Conservation (phyloP, 2,329 filamentous ascomycete genomes). For the Colletotrichum camelliae region DNA sequence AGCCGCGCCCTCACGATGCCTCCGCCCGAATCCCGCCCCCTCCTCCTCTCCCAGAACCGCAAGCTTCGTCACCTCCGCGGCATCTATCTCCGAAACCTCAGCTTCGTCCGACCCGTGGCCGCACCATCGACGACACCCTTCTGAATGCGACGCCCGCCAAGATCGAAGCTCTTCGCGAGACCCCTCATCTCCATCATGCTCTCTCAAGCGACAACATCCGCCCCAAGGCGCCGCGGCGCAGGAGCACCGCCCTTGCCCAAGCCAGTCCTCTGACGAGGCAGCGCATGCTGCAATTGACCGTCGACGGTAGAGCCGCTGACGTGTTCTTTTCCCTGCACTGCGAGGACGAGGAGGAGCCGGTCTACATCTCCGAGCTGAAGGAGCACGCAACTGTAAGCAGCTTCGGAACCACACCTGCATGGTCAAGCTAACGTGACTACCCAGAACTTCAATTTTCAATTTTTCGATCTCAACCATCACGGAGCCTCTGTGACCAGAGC, state of each 20-base stretch:
- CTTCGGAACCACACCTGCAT: too few relatives aligned
- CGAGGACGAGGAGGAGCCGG: slow-evolving; percentile 67
- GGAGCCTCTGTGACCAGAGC: slow-evolving; percentile 69
- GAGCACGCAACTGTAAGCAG: slow-evolving; percentile 71
- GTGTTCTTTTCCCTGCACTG: slow-evolving; percentile 88
- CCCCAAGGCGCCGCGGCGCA: slow-evolving; percentile 45
- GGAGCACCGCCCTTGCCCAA: slow-evolving; percentile 50
- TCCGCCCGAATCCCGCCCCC: slow-evolving; percentile 42
- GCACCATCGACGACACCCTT: slow-evolving; percentile 78
- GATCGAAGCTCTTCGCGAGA: slow-evolving; percentile 55
- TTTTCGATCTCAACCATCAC: slow-evolving; percentile 76
- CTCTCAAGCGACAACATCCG: slow-evolving; percentile 60
- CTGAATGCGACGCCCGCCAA: slow-evolving; percentile 75
- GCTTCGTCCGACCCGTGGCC: slow-evolving; percentile 62
- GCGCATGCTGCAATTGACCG: slow-evolving; percentile 75
- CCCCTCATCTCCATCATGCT: slow-evolving; percentile 57
- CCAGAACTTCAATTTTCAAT: slow-evolving; percentile 85
- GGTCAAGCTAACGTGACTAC: neutral
- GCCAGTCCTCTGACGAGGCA: slow-evolving; percentile 63
- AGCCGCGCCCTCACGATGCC: slow-evolving; percentile 4
- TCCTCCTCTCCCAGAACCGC: slow-evolving; percentile 76
- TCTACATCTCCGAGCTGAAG: slow-evolving; percentile 89
- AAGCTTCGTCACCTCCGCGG: slow-evolving; percentile 87
- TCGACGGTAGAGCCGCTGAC: slow-evolving; percentile 78
- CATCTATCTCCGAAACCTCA: slow-evolving; percentile 85